Evolutionary conservation across 2,329 filamentous ascomycete species (phyloP).

Genomic region (Aspergillus thermomutatus): DNA sequence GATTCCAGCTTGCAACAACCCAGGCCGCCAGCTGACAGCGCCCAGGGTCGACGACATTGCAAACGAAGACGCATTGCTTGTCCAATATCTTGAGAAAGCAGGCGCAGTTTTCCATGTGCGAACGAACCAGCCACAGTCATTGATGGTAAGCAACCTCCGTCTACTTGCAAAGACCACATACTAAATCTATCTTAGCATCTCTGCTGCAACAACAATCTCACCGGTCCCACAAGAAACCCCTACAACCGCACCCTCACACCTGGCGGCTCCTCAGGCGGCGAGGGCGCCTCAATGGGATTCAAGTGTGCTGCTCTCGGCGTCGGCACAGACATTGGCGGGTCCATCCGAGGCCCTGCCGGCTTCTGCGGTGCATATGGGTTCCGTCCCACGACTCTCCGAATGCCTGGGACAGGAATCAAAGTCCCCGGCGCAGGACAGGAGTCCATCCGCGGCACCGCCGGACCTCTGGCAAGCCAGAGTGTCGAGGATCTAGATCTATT

Average conservation of each 20-base stretch:
- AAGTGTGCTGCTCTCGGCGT: constrained; percentile 42
- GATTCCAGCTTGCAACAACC: neutral
- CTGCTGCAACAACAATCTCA: constrained; percentile 40
- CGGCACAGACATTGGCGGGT: constrained; percentile 49
- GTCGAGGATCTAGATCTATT: constrained; percentile 37
- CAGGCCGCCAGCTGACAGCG: neutral
- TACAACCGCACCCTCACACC: constrained; percentile 38
- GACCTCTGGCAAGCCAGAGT: constrained; percentile 24
- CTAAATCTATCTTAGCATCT: constrained; percentile 24
- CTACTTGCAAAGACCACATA: neutral
- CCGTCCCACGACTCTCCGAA: constrained; percentile 37
- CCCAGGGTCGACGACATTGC: constrained; percentile 34
- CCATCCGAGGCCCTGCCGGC: constrained; percentile 43
- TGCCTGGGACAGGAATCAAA: constrained; percentile 29
- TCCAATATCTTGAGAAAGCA: constrained; percentile 31
- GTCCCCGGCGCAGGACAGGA: constrained; percentile 33
- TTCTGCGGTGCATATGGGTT: constrained; percentile 46
- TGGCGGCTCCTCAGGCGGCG: constrained; percentile 45
- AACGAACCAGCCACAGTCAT: constrained; percentile 42
- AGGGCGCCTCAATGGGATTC: constrained; percentile 43
- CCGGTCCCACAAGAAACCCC: constrained; percentile 40
- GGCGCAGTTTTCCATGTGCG: constrained; percentile 45
- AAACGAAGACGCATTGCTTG: constrained; percentile 32
- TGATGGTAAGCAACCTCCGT: constrained; percentile 30
- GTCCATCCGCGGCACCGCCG: constrained; percentile 35